A percentile compares a stretch with the other conserved stretches of the same genome.
Conservation (phyloP, 257 asterid genomes). For the Eustoma russellianum region DNA sequence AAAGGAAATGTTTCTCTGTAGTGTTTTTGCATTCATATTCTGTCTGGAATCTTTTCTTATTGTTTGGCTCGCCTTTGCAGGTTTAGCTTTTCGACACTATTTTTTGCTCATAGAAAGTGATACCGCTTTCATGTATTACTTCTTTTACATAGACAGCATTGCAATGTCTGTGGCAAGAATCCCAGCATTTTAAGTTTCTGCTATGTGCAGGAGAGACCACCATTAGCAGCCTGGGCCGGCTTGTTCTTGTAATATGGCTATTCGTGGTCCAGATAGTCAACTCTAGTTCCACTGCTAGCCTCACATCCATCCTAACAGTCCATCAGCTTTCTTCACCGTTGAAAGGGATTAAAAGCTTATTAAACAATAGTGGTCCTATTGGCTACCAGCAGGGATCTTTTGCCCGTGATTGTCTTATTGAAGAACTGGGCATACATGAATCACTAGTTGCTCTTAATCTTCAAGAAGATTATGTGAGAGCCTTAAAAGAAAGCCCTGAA, state of each 20-base stretch:
- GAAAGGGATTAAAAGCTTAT: conserved; percentile 39
- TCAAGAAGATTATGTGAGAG: conserved; percentile 44
- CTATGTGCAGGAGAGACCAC: conserved; percentile 59
- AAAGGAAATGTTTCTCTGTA: no score
- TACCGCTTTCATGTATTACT: neutral
- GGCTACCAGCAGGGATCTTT: conserved; percentile 49
- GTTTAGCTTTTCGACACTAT: conserved; percentile 39
- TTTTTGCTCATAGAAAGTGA: conserved; percentile 35
- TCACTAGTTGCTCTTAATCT: conserved; percentile 40
- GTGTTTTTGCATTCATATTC: no score
- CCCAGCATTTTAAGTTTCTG: conserved; percentile 2
- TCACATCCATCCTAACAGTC: conserved; percentile 55
- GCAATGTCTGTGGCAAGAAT: no score
- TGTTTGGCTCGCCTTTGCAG: no score
- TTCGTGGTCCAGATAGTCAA: conserved; percentile 63
- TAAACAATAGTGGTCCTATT: conserved; percentile 24
- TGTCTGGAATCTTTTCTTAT: no score
- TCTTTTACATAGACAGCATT: no score
- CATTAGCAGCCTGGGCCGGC: conserved; percentile 57
- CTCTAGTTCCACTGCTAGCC: conserved; percentile 73
- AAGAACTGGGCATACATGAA: conserved; percentile 35
- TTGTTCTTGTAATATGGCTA: conserved; percentile 73
- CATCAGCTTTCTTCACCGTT: conserved; percentile 44
- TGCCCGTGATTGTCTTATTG: conserved; percentile 31
- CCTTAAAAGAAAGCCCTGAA: conserved; percentile 32